These are phyloP conservation scores for Canna indica DNA, from an alignment of 176 grass and related monocot species.

Conservation along the genomic window DNA sequence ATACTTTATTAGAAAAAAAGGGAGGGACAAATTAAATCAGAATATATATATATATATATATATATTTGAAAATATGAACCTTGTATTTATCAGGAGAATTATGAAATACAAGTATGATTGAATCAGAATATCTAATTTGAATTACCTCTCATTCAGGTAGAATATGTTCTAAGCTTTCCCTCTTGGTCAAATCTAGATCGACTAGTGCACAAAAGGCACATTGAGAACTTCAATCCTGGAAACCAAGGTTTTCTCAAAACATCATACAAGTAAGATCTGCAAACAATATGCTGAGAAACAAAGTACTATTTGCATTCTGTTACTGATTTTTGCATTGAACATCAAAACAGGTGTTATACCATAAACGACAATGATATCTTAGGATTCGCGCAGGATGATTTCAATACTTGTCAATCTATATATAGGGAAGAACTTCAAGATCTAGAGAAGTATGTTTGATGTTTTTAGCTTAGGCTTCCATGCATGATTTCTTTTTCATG, in stretches of 20 bases:
- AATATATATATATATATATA: too few species aligned
- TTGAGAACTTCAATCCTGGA: conserved; percentile 42
- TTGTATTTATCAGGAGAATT: too few species aligned
- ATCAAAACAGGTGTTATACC: conserved; percentile 29
- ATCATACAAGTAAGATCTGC: conserved; percentile 34
- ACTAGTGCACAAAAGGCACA: conserved; percentile 61
- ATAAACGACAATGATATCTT: conserved; percentile 32
- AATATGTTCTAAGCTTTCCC: conserved; percentile 48
- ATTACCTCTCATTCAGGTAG: conserved; percentile 36
- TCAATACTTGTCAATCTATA: conserved; percentile 35
- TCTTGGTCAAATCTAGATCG: conserved; percentile 58
- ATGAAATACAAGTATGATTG: too few species aligned
- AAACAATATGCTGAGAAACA: background rate
- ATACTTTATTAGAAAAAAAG: too few species aligned
- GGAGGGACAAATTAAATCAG: too few species aligned
- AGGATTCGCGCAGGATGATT: conserved; percentile 36
- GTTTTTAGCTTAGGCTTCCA: background rate
- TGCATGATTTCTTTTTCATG: conserved; percentile 1
- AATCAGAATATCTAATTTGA: too few species aligned
- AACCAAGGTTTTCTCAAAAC: conserved; percentile 33
- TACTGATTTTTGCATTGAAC: background rate
- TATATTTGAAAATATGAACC: too few species aligned
- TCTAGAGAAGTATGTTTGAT: conserved; percentile 42
- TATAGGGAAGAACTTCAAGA: conserved; percentile 47
- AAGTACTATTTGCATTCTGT: background rate